A percentile compares a stretch with the other conserved stretches of the same genome.
Evolutionary conservation across 257 asterid species (phyloP).

Genomic region (Anisodus tanguticus): DNA sequence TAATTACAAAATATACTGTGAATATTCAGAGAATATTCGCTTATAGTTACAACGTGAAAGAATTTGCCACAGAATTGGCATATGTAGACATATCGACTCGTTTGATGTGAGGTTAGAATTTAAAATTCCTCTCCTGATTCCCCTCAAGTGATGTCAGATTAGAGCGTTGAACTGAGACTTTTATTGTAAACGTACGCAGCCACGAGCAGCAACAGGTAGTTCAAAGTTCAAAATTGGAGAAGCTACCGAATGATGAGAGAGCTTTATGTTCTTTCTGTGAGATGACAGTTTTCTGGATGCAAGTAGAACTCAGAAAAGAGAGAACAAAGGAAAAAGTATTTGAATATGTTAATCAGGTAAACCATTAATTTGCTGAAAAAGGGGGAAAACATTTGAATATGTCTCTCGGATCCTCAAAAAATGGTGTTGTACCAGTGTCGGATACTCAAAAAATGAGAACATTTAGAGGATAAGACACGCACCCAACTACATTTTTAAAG

Average conservation of each 20-base stretch:
- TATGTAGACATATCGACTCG: slow-evolving; percentile 31
- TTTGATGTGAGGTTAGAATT: slow-evolving; percentile 29
- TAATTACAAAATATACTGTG: no score
- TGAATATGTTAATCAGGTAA: slow-evolving; percentile 38
- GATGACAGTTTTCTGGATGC: slow-evolving; percentile 47
- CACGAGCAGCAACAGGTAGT: slow-evolving; percentile 20
- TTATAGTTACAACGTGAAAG: no score
- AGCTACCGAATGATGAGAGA: neutral
- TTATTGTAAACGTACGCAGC: neutral
- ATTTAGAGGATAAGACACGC: neutral
- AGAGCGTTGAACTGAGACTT: neutral
- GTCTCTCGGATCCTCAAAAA: neutral
- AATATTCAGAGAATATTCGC: no score
- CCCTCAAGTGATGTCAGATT: neutral
- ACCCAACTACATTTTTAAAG: neutral
- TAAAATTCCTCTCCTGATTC: neutral
- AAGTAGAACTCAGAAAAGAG: slow-evolving; percentile 41
- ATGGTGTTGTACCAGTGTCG: no score
- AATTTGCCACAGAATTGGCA: slow-evolving; percentile 31
- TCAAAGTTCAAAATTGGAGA: slow-evolving; percentile 27
- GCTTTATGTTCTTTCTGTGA: slow-evolving; percentile 40
- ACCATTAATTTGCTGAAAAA: no score
- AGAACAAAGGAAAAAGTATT: slow-evolving; percentile 37
- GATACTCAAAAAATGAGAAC: neutral
- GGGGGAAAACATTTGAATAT: neutral